phyloP scores from a whole-genome alignment of 805 yeast genomes.

The Suhomyces kilbournensis region DNA sequence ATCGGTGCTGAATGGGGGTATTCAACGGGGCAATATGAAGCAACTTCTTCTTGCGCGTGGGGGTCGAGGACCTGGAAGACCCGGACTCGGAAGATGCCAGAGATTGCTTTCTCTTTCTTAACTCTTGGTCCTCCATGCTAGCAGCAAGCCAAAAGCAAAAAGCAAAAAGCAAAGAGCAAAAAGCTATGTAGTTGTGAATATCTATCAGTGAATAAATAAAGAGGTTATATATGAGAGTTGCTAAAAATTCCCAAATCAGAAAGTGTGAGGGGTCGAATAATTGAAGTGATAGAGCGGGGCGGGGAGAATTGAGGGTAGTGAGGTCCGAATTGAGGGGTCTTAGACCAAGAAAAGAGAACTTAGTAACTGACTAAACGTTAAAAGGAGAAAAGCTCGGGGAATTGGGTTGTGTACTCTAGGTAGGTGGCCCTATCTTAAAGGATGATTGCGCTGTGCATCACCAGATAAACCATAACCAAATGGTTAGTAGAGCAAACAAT shows the following conservation, averaged over 20 bases:
- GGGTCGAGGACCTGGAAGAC: not conserved
- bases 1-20: constrained; percentile 55
- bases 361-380: no score
- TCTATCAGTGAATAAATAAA: no score
- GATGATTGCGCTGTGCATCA: not conserved
- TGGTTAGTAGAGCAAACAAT: not conserved
- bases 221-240: not conserved
- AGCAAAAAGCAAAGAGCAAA: no score
- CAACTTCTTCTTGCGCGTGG: constrained; percentile 1
- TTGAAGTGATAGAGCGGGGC: not conserved
- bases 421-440: not conserved
- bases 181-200: not conserved
- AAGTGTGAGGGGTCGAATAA: not conserved
- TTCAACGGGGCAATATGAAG: constrained; percentile 51
- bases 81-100: not conserved
- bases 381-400: not conserved
- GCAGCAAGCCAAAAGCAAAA: not conserved
- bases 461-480: not conserved
- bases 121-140: not conserved
- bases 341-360: not conserved
- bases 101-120: not conserved
- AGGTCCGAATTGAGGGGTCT: not conserved
- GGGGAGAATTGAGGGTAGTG: not conserved
- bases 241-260: not conserved
- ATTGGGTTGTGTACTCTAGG: not conserved